Conservation (phyloP, 768 basidiomycete species). For the Trametes gibbosa region DNA sequence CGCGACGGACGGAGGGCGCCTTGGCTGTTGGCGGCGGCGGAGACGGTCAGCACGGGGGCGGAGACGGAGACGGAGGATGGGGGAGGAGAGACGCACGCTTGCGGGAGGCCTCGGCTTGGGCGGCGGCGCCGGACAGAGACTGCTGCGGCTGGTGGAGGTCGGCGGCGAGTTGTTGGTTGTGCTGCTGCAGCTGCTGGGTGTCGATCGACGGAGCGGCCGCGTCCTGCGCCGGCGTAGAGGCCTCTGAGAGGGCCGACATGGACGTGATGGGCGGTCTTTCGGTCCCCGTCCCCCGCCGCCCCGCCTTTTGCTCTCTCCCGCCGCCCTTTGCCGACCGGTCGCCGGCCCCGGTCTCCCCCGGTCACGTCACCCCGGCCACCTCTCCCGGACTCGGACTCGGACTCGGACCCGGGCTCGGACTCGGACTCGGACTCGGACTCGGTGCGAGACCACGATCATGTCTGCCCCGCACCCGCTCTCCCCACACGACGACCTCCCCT, state of each 20-base stretch:
- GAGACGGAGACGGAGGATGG: conserved; percentile 11
- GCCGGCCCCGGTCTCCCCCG: background rate
- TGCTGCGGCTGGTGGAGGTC: conserved; percentile 37
- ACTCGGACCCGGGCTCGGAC: conserved; percentile 13
- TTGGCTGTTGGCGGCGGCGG: conserved; percentile 49
- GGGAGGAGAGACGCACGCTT: conserved; percentile 51
- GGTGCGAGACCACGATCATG: conserved; percentile 3
- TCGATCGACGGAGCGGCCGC: conserved; percentile 59
- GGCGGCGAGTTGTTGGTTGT: conserved; percentile 32
- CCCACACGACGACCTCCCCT: conserved; percentile 38
- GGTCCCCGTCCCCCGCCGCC: conserved; percentile 11
- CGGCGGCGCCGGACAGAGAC: conserved; percentile 28
- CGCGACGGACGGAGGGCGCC: conserved; percentile 77
- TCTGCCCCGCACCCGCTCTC: conserved; percentile 13
- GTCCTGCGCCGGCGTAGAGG: conserved; percentile 66
- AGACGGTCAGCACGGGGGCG: conserved; percentile 21
- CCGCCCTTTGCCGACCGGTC: conserved; percentile 10
- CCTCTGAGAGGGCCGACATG: conserved; percentile 78
- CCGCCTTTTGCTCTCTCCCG: conserved; percentile 2
- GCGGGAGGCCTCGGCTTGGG: conserved; percentile 37
- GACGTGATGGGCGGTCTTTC: conserved; percentile 40
- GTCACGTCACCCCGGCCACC: background rate
- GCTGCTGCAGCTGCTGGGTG: conserved; percentile 48
- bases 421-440: background rate
- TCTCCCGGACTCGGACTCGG: background rate